Conservation (phyloP, 139 green algal species). For the Pleodorina starrii region DNA sequence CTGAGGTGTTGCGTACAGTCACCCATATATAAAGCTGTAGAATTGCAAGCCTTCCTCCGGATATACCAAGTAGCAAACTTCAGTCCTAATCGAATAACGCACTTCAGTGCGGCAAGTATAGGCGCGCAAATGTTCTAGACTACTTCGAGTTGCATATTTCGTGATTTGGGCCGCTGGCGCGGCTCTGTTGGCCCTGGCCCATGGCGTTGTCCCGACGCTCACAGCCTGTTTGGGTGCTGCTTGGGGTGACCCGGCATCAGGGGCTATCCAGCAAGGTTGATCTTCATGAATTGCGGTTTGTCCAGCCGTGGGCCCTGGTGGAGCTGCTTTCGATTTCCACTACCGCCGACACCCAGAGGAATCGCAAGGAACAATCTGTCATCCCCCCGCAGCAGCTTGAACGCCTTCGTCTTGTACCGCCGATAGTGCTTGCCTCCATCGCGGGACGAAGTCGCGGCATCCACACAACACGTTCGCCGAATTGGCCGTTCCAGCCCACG, state of each 20-base stretch:
- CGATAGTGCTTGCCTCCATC: neutral
- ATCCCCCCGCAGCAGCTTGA: neutral
- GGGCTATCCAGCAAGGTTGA: neutral
- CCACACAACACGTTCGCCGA: neutral
- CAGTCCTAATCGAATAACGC: too few species aligned
- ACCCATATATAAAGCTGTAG: too few species aligned
- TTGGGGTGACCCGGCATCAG: constrained; percentile 8
- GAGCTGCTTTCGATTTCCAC: constrained; percentile 35
- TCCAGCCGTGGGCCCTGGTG: neutral
- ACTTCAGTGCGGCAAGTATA: too few species aligned
- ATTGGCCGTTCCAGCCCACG: neutral
- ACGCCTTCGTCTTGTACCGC: constrained; percentile 15
- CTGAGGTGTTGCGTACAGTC: too few species aligned
- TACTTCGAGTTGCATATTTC: neutral
- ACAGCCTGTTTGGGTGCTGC: constrained; percentile 11
- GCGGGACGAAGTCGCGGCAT: neutral
- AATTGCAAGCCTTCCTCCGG: too few species aligned
- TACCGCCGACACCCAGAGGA: constrained; percentile 7
- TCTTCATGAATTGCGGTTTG: neutral
- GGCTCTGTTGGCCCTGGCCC: neutral
- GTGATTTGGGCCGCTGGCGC: neutral
- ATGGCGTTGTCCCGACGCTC: constrained; percentile 16
- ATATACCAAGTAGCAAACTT: too few species aligned
- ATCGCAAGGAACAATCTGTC: neutral
- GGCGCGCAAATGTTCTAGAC: neutral